Evolutionary conservation across 306 rosid species (phyloP).

Genomic region (Trifolium subterraneum): DNA sequence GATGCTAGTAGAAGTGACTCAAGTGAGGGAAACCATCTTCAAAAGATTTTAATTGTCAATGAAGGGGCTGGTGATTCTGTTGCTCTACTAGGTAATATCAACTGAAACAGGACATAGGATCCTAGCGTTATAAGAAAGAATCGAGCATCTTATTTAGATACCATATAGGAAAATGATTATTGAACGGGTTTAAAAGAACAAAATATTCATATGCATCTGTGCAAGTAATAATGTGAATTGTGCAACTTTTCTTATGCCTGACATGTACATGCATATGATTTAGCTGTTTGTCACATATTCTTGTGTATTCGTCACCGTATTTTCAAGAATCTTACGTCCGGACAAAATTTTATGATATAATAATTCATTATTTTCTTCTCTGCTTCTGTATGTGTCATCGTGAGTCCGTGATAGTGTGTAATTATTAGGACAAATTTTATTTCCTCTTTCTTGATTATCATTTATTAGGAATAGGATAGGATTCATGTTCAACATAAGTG

Average conservation of each 20-base stretch:
- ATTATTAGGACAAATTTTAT: background rate
- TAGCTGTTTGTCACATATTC: background rate
- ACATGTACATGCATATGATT: slow-evolving; percentile 4
- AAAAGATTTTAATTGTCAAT: slow-evolving; percentile 70
- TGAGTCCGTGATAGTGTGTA: background rate
- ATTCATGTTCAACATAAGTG: background rate
- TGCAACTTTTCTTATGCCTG: background rate
- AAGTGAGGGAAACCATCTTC: slow-evolving; percentile 48
- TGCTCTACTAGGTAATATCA: slow-evolving; percentile 82
- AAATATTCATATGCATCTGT: slow-evolving; percentile 17
- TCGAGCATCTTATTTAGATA: slow-evolving; percentile 7
- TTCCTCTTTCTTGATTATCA: background rate
- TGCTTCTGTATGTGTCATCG: background rate
- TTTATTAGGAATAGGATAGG: background rate
- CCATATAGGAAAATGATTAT: background rate
- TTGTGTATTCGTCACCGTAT: background rate
- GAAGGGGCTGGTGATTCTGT: slow-evolving; percentile 96
- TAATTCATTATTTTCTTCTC: background rate
- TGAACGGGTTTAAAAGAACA: background rate
- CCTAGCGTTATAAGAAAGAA: slow-evolving; percentile 19
- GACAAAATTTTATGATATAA: background rate
- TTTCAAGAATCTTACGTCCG: background rate
- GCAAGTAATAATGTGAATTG: slow-evolving; percentile 23
- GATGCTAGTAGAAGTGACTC: slow-evolving; percentile 40
- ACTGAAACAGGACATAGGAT: slow-evolving; percentile 9